These are phyloP conservation scores for Lactarius trivialis DNA, from an alignment of 768 basidiomycete genomes.

Conservation along the genomic window DNA sequence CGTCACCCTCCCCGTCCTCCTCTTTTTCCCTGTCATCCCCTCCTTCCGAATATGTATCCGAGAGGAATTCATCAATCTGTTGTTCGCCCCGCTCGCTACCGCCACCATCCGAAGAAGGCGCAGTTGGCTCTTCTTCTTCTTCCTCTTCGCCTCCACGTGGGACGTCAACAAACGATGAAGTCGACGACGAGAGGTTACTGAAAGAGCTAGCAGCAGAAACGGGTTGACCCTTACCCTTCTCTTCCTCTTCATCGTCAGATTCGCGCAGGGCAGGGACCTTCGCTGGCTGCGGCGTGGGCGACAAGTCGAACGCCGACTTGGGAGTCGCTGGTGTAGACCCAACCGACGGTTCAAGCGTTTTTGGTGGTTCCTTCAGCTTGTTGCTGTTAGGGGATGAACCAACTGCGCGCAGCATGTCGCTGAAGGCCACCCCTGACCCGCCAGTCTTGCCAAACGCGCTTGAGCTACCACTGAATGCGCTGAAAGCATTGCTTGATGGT, in stretches of 20 bases:
- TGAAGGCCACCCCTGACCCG: constrained; percentile 45
- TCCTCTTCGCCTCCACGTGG: constrained; percentile 19
- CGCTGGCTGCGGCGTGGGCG: constrained; percentile 13
- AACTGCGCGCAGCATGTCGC: constrained; percentile 48
- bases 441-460: constrained; percentile 39
- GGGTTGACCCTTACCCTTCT: constrained; percentile 1
- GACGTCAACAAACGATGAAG: constrained; percentile 21
- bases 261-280: neutral
- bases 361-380: constrained; percentile 8
- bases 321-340: neutral
- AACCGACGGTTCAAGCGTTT: constrained; percentile 4
- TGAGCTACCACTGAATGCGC: constrained; percentile 30
- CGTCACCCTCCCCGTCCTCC: constrained; percentile 25
- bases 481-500: constrained; percentile 35
- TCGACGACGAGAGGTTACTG: constrained; percentile 14
- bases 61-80: constrained; percentile 25
- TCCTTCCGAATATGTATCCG: constrained; percentile 27
- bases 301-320: constrained; percentile 10
- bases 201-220: constrained; percentile 15
- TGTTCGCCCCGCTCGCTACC: constrained; percentile 15
- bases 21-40: constrained; percentile 26
- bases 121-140: constrained; percentile 18
- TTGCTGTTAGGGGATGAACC: constrained; percentile 10
- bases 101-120: constrained; percentile 15
- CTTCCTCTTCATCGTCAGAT: constrained; percentile 3